Evolutionary conservation across 2,329 filamentous ascomycete species (phyloP), one percentile per base, ranked within the genome.

Genomic region (Passalora sequoiae): DNA sequence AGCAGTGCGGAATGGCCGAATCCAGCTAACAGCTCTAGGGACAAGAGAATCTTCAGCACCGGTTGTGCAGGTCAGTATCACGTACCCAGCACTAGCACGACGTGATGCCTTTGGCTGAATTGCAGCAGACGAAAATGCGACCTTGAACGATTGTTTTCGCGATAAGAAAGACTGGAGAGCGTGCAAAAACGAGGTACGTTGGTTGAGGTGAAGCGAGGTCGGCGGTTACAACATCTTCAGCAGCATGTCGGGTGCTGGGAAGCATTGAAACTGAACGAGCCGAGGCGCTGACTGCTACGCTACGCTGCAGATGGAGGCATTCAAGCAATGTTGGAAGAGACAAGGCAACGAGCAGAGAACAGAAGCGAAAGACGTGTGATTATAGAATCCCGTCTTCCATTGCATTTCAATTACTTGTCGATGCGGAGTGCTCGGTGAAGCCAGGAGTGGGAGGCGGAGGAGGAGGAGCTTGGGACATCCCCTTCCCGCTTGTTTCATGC

Each of bases 21-120:
- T 19, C 9, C 3, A 28, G 38, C 39, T 50, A 22, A 47, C 36
- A 43, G 43, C 49, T 38, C 33, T 63, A 97, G 91, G 91, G 89
- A 97, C 72, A 91, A 95, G 77, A 78, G 92, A 63, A 97, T 97
- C 67, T 94, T 88, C 72, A 95, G 88, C 72, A 97, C 91, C 2
- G 92, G 91, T 46, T 97, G 91, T 62, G 80, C 89, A 67, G 83
- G 91, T 94, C 70, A 62, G 71, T 41, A 5, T 17, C 9, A 16
- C n/a, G n/a, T n/a, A n/a, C n/a, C n/a, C n/a, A n/a, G n/a, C n/a
- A n/a, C n/a, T n/a, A n/a, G n/a, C n/a, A n/a, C n/a, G n/a, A n/a
- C n/a, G n/a, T n/a, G n/a, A n/a, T n/a, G n/a, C n/a, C n/a, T n/a
- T n/a, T n/a, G n/a, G 39, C 41, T 56, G 27, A 48, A 20, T 12